Base-by-base conservation (phyloP, 2,329 filamentous ascomycete genomes). In the Curvularia hawaiiensis region DNA sequence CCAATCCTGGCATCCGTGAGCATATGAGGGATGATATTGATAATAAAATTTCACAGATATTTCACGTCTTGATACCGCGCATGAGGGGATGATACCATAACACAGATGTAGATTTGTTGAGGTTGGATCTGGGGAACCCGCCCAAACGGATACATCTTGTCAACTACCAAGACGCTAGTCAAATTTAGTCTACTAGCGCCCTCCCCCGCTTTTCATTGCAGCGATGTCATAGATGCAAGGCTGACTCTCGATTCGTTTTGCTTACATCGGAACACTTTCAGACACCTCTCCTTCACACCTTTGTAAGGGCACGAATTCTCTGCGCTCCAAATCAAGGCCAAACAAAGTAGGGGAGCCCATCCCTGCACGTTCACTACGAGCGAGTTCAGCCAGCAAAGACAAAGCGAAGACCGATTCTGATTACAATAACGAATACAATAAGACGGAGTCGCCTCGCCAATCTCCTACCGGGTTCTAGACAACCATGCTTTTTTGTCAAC, bases 61-160 rank as follows among this genome's bases (percentile, higher is more conserved):
- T 1, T 18, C 12, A 16, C 10, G 5, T n/a, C n/a, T 4, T 35
- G 20, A 22, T 18, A 12, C 16, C 20, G 20, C 4, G n/a, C 3
- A 33, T 1, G 30, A n/a, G 7, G 4, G 12, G 11, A 35, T 16
- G 12, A 16, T 16, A 30, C 12, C 12, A 28, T 12, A 20, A 22
- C 22, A 18, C 30, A 48, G 12, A 6, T 10, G 30, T 12, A 31
- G 30, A 47, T 47, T 35, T 33, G 44, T 33, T 47, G 44, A 47
- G 28, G 45, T 24, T 35, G 50, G 20, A 50, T 50, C 35, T 22
- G 52, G 52, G 52, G 45, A 50, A 50, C 35, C 24, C 16, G 22
- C 22, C 22, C 30, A n/a, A 35, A 35, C 18, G 30, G 20, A 8
- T 22, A 18, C 40, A 41, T 24, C 24, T 14, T n/a, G 35, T 18